Base-by-base conservation (phyloP, 75 land plant genomes). In the Pseudotsuga menziesii region DNA sequence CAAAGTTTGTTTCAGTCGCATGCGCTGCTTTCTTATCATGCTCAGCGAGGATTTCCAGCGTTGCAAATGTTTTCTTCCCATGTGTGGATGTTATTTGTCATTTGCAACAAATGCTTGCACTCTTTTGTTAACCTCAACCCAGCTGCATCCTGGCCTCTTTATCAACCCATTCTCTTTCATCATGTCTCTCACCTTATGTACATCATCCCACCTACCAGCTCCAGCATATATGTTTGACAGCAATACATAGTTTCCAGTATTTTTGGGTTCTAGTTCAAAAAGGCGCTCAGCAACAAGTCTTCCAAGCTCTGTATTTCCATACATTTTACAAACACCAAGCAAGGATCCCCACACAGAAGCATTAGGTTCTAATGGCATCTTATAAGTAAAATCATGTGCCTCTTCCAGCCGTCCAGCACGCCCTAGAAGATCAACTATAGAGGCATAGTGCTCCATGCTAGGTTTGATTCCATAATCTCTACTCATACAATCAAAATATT, bases 341-440 rank as follows among this genome's bases (percentile, higher is more conserved):
- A 93, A 75, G 11, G 94, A 85, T 20, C 85, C 84, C 94, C 94
- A 91, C 23, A 91, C 82, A 35, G 79, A 79, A 58, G 84, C 79
- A 78, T 85, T 86, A 26, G 89, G 85, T 57, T 75, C 67, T 77
- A 82, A 63, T 73, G 92, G 86, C 90, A 90, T 91, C 23, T 13
- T 48, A 3, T 78, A 11, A 25, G 90, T 85, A 19, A 92, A 56
- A 16, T 20, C 26, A 41, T 59, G 62, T 16, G 78, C 82, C 67
- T 85, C 85, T 19, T 83, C 82, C 8, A 90, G 70, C n/a, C 63
- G 73, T 48, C 92, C 86, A 48, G 88, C 82, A 59, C 92, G 81
- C 12, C 90, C 82, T 4, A 90, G 64, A 16, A 91, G 78, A 77
- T 91, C 90, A 2, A 90, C 87, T 84, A 92, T 86, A 63, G 88